These are phyloP conservation scores for Colletotrichum sp. DNA, from an alignment of 2,329 filamentous ascomycete genomes.

Conservation along the genomic window DNA sequence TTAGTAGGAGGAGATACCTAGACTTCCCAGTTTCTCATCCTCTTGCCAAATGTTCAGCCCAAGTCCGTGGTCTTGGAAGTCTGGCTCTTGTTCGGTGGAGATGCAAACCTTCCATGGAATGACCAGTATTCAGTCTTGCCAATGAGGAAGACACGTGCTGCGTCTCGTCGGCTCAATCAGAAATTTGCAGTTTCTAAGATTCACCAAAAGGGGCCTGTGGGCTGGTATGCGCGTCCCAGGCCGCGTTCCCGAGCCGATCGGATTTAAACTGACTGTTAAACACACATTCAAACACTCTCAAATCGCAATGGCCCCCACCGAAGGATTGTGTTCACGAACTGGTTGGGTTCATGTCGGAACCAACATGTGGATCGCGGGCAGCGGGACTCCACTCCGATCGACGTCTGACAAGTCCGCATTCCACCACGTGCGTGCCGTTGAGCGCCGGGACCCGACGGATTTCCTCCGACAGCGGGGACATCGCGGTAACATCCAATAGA, in stretches of 20 bases:
- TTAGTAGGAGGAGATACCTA: not conserved
- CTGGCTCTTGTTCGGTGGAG: not conserved
- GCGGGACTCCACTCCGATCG: constrained; percentile 1
- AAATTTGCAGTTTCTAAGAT: not conserved
- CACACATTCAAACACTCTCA: not conserved
- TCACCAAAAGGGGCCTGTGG: not conserved
- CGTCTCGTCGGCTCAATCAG: not conserved
- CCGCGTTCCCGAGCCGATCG: not conserved
- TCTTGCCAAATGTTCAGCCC: not conserved
- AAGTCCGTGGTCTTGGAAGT: not conserved
- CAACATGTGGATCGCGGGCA: not conserved
- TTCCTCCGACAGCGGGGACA: not conserved
- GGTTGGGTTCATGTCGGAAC: not conserved
- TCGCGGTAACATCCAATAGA: not conserved
- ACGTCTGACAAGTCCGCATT: constrained; percentile 7
- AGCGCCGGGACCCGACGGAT: not conserved
- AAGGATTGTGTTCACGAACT: not conserved
- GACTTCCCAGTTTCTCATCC: not conserved
- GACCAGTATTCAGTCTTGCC: not conserved
- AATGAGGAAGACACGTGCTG: not conserved
- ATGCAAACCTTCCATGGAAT: not conserved
- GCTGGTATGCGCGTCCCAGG: not conserved
- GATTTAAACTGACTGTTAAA: not conserved
- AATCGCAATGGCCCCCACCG: not conserved
- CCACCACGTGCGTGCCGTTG: constrained; percentile 4